Base-by-base conservation (phyloP, 1,284 basidiomycete species). In the Irpex sp. region DNA sequence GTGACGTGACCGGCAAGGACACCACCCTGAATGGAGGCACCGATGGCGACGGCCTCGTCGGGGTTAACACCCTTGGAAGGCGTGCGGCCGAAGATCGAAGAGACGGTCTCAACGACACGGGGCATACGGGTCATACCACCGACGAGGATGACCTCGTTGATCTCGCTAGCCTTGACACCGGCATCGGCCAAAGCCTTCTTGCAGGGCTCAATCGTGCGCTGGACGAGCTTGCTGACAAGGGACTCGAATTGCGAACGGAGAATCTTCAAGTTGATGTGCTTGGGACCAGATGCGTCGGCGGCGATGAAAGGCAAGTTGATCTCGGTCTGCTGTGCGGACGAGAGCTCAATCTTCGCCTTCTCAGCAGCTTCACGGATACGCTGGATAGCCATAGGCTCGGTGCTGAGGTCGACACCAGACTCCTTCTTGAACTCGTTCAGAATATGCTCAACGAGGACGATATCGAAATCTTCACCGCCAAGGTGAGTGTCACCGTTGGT, bases 41-140 rank as follows among this genome's bases (percentile, higher is more conserved):
- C 96, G 72, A 96, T 97, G 55, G 97, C 95, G 68, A 97, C 94
- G 65, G 93, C 93, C 78, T 96, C 94, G 74, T 97, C 95, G 59
- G 95, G 94, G 84, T 98, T 99, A 73, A 98, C 95, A 80, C 96
- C 96, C 84, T 98, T 98, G 77, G 89, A 92, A 50, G 96, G 95
- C 60, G 98, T 95, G 62, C 94, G 92, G 68, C 95, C 95, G 75
- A 98, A 98, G 74, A 97, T 85, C 33, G 77, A 74, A 86, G 93
- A 97, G 74, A 98, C 97, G 11, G 94, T 97, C 68, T 98, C 95
- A 57, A 87, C 84, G 54, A 99, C 97, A 73, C 89, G 89, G 62
- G 97, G 97, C 95, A 98, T 97, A 75, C 97, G 94, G 65, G 90
- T 91, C 95, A 97, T 97, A 75, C 97, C 97, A 79, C 97, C 97